A percentile compares a stretch with the other conserved stretches of the same genome.
Evolutionary conservation across 2,329 filamentous ascomycete genomes (phyloP).

Genomic region (Diaporthe destruens): DNA sequence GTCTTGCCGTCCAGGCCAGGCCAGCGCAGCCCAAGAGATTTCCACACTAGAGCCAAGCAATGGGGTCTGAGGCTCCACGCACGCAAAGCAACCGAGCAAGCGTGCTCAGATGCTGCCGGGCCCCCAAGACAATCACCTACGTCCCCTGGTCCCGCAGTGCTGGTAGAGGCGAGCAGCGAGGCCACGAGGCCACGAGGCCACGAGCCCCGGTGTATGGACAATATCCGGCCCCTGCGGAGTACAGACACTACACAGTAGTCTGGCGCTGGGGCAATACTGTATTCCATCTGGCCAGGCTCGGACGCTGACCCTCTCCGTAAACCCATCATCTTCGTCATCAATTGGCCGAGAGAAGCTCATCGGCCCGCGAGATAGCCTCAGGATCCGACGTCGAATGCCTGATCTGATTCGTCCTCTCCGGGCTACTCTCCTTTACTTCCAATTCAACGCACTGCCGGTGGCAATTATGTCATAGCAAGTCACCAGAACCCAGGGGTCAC

Average conservation of each 20-base stretch:
- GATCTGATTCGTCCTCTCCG: background rate
- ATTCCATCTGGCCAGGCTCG: conserved; percentile 2
- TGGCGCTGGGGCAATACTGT: background rate
- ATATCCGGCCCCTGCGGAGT: conserved; percentile 22
- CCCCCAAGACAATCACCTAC: background rate
- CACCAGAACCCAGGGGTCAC: conserved; percentile 1
- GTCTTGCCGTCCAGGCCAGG: conserved; percentile 2
- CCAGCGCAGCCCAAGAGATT: background rate
- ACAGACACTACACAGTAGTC: background rate
- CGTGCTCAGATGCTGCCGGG: background rate
- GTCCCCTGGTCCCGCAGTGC: conserved; percentile 2
- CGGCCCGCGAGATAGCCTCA: background rate
- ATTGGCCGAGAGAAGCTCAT: background rate
- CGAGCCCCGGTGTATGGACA: background rate
- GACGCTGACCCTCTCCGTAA: background rate
- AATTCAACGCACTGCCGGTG: background rate
- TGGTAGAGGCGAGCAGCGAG: conserved; percentile 20
- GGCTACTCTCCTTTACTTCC: background rate
- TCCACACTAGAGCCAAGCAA: background rate
- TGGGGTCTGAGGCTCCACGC: background rate
- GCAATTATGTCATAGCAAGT: conserved; percentile 28
- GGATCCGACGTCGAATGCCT: background rate
- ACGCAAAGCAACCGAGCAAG: background rate
- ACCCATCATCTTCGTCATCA: background rate
- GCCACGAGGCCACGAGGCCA: too few relatives aligned